A percentile compares a stretch with the other conserved stretches of the same genome.
These are phyloP conservation scores for Domatiomyces globalis DNA, from an alignment of 2,329 filamentous ascomycete species.

Conservation along the genomic window DNA sequence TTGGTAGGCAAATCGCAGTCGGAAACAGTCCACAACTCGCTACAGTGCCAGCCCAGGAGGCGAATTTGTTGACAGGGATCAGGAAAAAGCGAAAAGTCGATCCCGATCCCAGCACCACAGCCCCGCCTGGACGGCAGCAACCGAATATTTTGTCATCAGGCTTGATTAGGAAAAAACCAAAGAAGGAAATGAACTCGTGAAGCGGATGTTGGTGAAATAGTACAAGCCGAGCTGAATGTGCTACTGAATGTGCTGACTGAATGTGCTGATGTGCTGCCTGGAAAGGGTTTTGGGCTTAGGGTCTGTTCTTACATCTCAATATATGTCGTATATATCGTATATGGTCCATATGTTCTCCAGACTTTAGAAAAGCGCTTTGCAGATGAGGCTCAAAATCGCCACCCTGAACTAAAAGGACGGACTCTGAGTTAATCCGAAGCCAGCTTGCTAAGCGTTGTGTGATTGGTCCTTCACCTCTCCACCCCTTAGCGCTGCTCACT, in stretches of 20 bases:
- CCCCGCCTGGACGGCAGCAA: background rate
- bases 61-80: constrained; percentile 14
- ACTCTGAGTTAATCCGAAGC: background rate
- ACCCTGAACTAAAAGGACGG: too few relatives aligned
- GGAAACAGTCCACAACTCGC: background rate
- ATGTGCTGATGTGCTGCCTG: too few relatives aligned
- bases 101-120: background rate
- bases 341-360: too few relatives aligned
- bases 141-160: constrained; percentile 5
- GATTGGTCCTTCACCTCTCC: background rate
- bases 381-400: background rate
- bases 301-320: too few relatives aligned
- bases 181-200: constrained; percentile 1
- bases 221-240: too few relatives aligned
- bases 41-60: background rate
- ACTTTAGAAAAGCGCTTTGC: background rate
- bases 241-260: too few relatives aligned
- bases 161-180: constrained; percentile 16
- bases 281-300: too few relatives aligned
- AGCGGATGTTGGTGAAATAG: background rate
- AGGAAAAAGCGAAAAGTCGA: constrained; percentile 17
- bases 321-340: too few relatives aligned
- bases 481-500: background rate
- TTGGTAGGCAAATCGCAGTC: constrained; percentile 1
- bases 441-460: background rate